Evolutionary conservation across 306 rosid species (phyloP), one percentile per base, ranked within the genome.

Genomic region (cucumber (Cucumis sativus)): DNA sequence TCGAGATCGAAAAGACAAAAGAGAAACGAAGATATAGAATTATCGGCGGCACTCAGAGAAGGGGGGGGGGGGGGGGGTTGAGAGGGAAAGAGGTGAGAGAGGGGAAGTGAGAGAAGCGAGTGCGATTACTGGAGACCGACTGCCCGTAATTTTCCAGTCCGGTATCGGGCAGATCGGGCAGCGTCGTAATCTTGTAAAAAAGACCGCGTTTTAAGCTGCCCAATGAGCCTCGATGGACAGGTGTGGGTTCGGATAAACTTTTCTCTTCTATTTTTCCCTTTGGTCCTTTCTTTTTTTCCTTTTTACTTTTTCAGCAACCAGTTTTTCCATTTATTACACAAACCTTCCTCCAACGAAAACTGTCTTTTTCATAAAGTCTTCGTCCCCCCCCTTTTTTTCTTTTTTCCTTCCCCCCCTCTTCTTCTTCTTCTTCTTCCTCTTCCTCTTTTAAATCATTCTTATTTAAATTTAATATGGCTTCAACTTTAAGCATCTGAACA

Each of bases 91-190:
- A 41, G 51, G 69, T 35, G 79, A 60, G 72, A 25, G 71, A n/a
- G 10, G 59, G 57, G 75, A 69, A 77, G 80, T 59, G 80, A 77
- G 70, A 64, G 73, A 77, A 49, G 43, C 54, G 61, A 62, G 73
- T 63, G 74, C 80, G 80, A 63, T 62, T 77, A 77, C 80, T 64
- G 80, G 80, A 43, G 80, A 77, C 72, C 66, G 80, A 77, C 80
- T 60, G 80, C 74, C 80, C 80, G 80, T 77, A 45, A 49, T 45
- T 77, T 64, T 64, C 61, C 80, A 41, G 72, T 43, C 79, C 52
- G 12, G 79, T 61, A 58, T 77, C 79, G 80, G 80, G 80, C 80
- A 77, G 80, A 43, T 72, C 73, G 80, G 80, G 80, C 73, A 77
- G 80, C 74, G 74, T 63, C 43, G 41, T 77, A 45, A 12, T 49